Evolutionary conservation across 176 grass and related monocot species (phyloP), one percentile per base, ranked within the genome.

Genomic region (Oryza coarctata): DNA sequence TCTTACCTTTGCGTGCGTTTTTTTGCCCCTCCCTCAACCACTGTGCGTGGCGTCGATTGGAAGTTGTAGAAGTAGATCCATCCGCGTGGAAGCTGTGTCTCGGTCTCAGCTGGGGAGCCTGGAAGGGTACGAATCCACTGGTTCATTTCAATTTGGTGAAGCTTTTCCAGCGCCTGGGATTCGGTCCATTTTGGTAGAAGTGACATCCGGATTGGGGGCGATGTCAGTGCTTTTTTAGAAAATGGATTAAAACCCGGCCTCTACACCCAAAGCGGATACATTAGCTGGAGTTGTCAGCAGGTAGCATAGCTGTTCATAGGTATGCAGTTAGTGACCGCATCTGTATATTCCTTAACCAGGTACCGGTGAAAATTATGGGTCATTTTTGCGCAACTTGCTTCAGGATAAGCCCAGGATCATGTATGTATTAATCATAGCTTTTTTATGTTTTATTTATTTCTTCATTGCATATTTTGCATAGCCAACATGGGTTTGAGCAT

Each of bases 321-420:
- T 34, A 73, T 20, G 25, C 23, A 68, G 17, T 84, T 47, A 29
- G 18, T 33, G 26, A 38, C 43, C 22, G 22, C 7, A 45, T 23
- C 15, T 3, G n/a, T 83, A 28, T 18, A 29, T 8, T 64, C 66
- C 38, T 73, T 36, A 31, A 41, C 66, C 45, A 73, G 79, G 58
- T 31, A 10, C 17, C 4, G 82, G 49, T 65, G 49, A 30, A 13
- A 73, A 49, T 30, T 67, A 68, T 82, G 61, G 15, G 49, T 11
- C 40, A 64, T 78, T 81, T 84, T 71, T 45, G 22, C 89, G 86
- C 1, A 80, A 30, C 64, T 63, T 94, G 38, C 87, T 91, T 76
- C 34, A 84, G 72, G 87, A 91, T 26, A 83, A 80, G 25, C 90
- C 90, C 38, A 25, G 3, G 30, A 81, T 94, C 58, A 89, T 72